Evolutionary conservation across 345 rosid genomes (phyloP), one percentile per base, ranked within the genome.

Genomic region (Corchorus capsularis): DNA sequence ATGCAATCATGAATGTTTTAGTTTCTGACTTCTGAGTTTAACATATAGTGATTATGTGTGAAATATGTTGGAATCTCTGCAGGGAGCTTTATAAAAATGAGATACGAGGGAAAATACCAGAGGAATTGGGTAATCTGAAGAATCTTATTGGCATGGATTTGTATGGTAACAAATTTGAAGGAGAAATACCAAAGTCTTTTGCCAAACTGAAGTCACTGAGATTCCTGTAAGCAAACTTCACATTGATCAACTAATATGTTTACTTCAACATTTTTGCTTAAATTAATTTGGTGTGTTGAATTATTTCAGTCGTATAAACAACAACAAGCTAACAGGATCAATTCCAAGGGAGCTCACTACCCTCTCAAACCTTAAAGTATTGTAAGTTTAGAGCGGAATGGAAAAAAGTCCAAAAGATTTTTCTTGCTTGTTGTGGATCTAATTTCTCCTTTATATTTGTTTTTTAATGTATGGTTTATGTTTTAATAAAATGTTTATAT

Each of bases 11-110:
- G 71, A 17, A 45, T 74, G 43, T 60, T 61, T 2, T 56, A 27
- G 8, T 73, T 60, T 73, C 6, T 41, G 8, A 72, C 10, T n/a
- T 27, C 27, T 27, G 27, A 17, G 43, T 64, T 55, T 22, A 17
- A 15, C 5, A 22, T 19, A 46, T 46, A 49, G 32, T 57, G 50
- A 73, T 43, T 35, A 37, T 22, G 72, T 68, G 54, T 63, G 16
- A 52, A 57, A 14, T 60, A 27, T 27, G 27, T 35, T 66, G 79
- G 73, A 60, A 67, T 39, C 59, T 64, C 16, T 82, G 69, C 90
- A 91, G 95, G 86, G 95, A 89, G 83, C 88, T 91, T 56, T 91
- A 91, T 66, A 78, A 75, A 74, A 91, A 89, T 77, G 80, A 67
- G 16, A 77, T 91, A 7, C 46, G 78, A 37, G 91, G 93, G 20